A percentile compares a stretch with the other conserved stretches of the same genome.
These are phyloP conservation scores for Paraphoma sp. DNA, from an alignment of 2,329 filamentous ascomycete species.

Conservation along the genomic window DNA sequence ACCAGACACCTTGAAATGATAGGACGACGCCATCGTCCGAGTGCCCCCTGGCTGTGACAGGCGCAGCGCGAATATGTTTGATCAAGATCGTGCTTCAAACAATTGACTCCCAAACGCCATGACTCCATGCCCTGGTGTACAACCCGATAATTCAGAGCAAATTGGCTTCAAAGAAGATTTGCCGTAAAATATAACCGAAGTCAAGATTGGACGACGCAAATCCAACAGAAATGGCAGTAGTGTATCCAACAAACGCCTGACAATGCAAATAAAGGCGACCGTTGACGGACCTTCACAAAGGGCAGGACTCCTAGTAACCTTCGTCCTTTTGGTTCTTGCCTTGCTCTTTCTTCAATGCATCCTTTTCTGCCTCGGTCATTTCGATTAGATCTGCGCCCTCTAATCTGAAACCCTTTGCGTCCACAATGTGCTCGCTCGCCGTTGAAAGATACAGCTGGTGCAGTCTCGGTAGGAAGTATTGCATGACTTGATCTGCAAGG, in stretches of 20 bases:
- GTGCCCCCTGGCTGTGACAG: too few species aligned
- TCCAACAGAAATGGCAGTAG: not conserved
- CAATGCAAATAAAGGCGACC: not conserved
- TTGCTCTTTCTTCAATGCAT: slow-evolving; percentile 21
- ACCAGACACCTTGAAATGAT: too few species aligned
- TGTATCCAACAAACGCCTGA: not conserved
- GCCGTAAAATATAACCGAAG: not conserved
- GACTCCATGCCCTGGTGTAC: not conserved
- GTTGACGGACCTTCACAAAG: not conserved
- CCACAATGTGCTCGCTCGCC: slow-evolving; percentile 37
- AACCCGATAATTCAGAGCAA: not conserved
- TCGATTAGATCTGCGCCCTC: slow-evolving; percentile 42
- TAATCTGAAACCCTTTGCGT: slow-evolving; percentile 43
- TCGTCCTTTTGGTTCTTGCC: slow-evolving; percentile 46
- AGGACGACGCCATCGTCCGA: too few species aligned
- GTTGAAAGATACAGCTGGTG: slow-evolving; percentile 41
- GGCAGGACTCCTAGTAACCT: slow-evolving; percentile 30
- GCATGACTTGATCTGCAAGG: slow-evolving; percentile 45
- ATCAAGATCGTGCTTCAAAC: too few species aligned
- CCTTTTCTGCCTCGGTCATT: slow-evolving; percentile 40
- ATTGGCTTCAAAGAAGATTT: not conserved
- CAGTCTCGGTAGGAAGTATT: slow-evolving; percentile 43
- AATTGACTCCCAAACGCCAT: not conserved
- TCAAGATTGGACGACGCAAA: not conserved
- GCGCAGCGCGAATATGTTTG: too few species aligned